A percentile compares a stretch with the other conserved stretches of the same genome.
Conservation (phyloP, 768 basidiomycete genomes). For the Collybia mongolica region DNA sequence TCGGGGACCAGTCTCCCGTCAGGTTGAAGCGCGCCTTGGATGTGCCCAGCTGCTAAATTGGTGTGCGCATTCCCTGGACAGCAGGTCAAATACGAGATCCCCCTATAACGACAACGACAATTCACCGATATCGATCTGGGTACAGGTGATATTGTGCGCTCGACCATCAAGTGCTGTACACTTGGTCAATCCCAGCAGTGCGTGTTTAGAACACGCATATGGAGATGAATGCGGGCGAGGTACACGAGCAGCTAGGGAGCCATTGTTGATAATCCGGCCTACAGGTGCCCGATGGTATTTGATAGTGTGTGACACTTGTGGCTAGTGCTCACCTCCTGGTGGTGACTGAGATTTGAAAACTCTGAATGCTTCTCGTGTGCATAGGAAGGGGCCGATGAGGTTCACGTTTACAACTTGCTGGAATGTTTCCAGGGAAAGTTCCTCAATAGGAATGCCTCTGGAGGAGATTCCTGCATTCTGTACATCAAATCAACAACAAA, state of each 20-base stretch:
- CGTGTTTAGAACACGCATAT: constrained; percentile 83
- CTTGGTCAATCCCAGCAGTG: constrained; percentile 74
- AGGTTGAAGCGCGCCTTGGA: constrained; percentile 61
- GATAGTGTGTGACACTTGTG: neutral
- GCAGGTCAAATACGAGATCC: neutral
- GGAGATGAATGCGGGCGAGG: constrained; percentile 64
- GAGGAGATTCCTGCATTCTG: constrained; percentile 76
- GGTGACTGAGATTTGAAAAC: constrained; percentile 75
- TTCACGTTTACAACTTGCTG: constrained; percentile 69
- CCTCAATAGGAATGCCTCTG: constrained; percentile 51
- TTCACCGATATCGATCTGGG: constrained; percentile 80
- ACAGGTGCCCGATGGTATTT: neutral
- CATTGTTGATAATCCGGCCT: constrained; percentile 86
- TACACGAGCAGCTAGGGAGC: constrained; percentile 69
- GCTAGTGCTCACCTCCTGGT: constrained; percentile 52
- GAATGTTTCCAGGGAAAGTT: constrained; percentile 60
- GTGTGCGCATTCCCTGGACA: constrained; percentile 69
- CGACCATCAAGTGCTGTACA: constrained; percentile 77
- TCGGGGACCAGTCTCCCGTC: constrained; percentile 60
- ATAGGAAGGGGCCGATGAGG: constrained; percentile 70
- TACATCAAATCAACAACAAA: neutral
- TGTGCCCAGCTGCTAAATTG: constrained; percentile 45
- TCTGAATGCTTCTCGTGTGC: constrained; percentile 71
- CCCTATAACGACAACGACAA: neutral
- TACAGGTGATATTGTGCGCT: constrained; percentile 68